Evolutionary conservation across 2,329 filamentous ascomycete species (phyloP), one percentile per base, ranked within the genome.

Genomic region (Coniochaeta sp.): DNA sequence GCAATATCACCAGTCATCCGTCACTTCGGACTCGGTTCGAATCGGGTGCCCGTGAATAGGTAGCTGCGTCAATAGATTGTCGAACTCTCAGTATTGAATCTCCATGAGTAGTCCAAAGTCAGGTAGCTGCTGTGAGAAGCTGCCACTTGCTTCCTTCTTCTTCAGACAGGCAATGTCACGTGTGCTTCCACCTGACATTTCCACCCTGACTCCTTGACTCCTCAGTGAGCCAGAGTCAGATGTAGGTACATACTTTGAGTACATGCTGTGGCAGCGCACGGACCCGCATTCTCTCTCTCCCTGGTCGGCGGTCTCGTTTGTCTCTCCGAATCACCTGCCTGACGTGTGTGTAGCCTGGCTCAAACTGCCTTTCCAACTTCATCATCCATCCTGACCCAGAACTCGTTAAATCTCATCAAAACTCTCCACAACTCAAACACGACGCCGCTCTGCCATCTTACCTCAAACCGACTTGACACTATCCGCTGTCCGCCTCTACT

Each of bases 251-350:
- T n/a, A n/a, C n/a, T n/a, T n/a, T n/a, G n/a, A n/a, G n/a, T n/a
- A n/a, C n/a, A n/a, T n/a, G n/a, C n/a, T n/a, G n/a, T n/a, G n/a
- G n/a, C n/a, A n/a, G 58, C 31, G 26, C 59, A 56, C 57, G 55
- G 64, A 44, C 54, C 34, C 56, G 56, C 55, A 28, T n/a, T n/a
- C 55, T 40, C 61, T 8, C 16, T 38, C 34, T 55, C 33, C 28
- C 22, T 52, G 47, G 47, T 12, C 47, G 47, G 47, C 26, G 43
- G 47, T 52, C 6, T 52, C 47, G 47, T 52, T 52, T 52, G 47
- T 52, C 43, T 47, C 43, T 26, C 43, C 43, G 58, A n/a, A 59
- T 52, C 58, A 52, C 44, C 59, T 28, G 44, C 56, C 60, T 57
- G 59, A 60, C 59, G 59, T 55, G 52, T 55, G 52, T 31, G 9